Base-by-base conservation (phyloP, 1,139 yeast genomes). In the Protomyces inundatus region DNA sequence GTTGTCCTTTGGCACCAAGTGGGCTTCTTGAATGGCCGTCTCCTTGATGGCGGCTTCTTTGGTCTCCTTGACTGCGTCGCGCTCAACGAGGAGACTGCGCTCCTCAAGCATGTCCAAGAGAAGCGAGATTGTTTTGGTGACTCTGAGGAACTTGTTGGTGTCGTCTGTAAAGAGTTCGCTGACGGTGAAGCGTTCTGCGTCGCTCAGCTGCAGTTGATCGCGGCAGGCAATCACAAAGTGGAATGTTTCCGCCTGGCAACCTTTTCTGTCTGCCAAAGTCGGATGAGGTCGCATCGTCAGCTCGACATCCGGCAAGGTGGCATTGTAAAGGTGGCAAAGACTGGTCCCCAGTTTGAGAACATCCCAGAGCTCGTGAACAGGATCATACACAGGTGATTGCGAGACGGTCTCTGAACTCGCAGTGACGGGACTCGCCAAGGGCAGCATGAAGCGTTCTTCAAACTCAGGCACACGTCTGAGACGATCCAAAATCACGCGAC, bases 331-430 rank as follows among this genome's bases (percentile, higher is more conserved):
- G 56, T 89, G 82, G 74, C 98, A 91, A 58, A 93, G 80, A 5
- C 98, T 96, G 1, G 96, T 87, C 6, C 98, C 98, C 71, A 88
- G 90, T 70, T 93, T 95, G 71, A 93, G 86, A 55, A 93, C 78
- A 70, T 89, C 86, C 85, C 97, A 89, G 60, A 93, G 75, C 69
- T 90, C 91, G 0, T 97, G 90, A 1, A 89, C 97, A 1, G 98
- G 97, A 73, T 93, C 99, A 70, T 88, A 69, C 30, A 42, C 9
- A 9, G 48, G 48, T 10, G 48, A 42, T 6, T 42, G 48, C 23
- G 70, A 68, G n/a, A 12, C 16, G 40, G 14, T 35, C 3, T 32
- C n/a, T 67, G 48, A 10, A 10, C 35, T 32, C 30, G 56, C 40
- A 23, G 23, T 23, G 23, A 23, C 23, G 23, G 23, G 23, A 32